Percentiles rank a stretch among this genome's conserved stretches.
These are phyloP conservation scores for Myrica gale DNA, from an alignment of 306 rosid genomes.

Conservation along the genomic window DNA sequence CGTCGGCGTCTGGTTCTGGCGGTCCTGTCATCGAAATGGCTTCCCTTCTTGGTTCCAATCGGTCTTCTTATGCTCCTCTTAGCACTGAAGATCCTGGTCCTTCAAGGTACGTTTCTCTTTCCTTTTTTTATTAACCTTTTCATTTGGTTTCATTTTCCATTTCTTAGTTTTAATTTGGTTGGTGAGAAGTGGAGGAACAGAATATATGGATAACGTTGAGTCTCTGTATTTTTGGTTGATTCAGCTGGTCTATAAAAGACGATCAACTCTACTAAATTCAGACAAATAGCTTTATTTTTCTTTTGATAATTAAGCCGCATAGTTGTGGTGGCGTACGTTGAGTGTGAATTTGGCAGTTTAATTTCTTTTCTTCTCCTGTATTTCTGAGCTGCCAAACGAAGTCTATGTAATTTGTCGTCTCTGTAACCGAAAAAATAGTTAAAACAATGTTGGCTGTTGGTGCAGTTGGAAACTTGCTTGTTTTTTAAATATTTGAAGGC, in stretches of 20 bases:
- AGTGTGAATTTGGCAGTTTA: not conserved
- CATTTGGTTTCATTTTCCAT: not conserved
- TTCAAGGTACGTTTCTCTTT: conserved; percentile 26
- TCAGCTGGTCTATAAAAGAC: not conserved
- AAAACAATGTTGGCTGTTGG: too few species aligned
- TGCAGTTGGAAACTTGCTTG: not conserved
- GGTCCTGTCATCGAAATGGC: conserved; percentile 79
- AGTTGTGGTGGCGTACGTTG: not conserved
- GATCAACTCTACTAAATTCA: not conserved
- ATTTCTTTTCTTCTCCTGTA: not conserved
- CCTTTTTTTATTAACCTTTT: not conserved
- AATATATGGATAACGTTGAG: not conserved
- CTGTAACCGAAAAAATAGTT: too few species aligned
- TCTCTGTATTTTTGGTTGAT: not conserved
- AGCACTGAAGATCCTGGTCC: conserved; percentile 76
- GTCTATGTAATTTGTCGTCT: not conserved
- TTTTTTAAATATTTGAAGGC: not conserved
- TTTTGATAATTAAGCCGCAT: not conserved
- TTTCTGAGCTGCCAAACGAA: not conserved
- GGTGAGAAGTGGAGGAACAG: not conserved
- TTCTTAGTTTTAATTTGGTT: not conserved
- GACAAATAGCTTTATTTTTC: not conserved
- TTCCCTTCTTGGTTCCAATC: conserved; percentile 58
- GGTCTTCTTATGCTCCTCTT: conserved; percentile 62
- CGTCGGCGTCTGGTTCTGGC: conserved; percentile 53